Evolutionary conservation across 805 yeast genomes (phyloP), one percentile per base, ranked within the genome.

Genomic region (Candida anglica): DNA sequence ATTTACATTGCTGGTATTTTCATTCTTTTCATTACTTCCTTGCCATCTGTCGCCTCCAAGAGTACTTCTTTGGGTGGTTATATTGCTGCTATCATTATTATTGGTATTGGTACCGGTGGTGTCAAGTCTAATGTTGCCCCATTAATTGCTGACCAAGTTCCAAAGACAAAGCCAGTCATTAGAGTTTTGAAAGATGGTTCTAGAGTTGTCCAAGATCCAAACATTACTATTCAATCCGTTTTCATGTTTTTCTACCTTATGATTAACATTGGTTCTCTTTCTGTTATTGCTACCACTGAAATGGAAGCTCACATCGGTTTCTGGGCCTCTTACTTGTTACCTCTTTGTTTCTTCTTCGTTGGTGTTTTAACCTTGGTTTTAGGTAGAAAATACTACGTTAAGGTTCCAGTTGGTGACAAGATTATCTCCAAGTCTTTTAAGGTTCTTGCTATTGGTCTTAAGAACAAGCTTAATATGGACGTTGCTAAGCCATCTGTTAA

Each of bases 41-140:
- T 83, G 34, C 89, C 88, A 17, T 63, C 71, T 13, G 68, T 80
- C 27, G 63, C 74, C 23, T 55, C 56, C 17, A 58, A 58, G 28
- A 63, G 65, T 15, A 73, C 77, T 19, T 76, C 85, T 19, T 54
- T 77, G 35, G 87, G 79, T 42, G 89, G 91, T 27, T 75, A 77
- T 38, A 52, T 74, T 32, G 64, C 67, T 28, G 70, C 77, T 20
- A 71, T 78, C 58, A 58, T 77, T 38, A 57, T 77, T 34, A 75
- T 85, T 47, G 91, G 91, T 45, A 46, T 81, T 25, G 91, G 87
- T 26, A 80, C 93, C 20, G 93, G 93, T 50, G 81, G 87, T 46
- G 85, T 85, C 53, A 85, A 85, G 56, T 70, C 88, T 26, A 83
- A 84, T 48, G 77, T 84, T 19, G 75, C 87, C 4, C 82, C 84